Base-by-base conservation (phyloP, 495 filamentous ascomycete genomes). In the Clohesyomyces aquaticus region DNA sequence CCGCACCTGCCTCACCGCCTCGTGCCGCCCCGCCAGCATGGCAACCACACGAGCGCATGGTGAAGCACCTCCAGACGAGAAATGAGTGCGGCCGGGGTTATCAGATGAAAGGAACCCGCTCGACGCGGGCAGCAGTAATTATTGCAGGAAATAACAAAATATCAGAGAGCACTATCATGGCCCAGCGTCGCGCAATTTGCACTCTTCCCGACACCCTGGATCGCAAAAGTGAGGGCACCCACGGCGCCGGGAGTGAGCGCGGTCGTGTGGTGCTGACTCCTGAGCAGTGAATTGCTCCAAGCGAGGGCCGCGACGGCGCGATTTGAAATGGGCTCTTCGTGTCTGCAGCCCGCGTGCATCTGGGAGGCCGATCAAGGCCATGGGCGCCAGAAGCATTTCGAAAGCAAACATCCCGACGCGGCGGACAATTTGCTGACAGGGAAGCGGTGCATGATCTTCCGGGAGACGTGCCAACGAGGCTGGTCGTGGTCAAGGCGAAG, bases 361-460 rank as follows among this genome's bases (percentile, higher is more conserved):
- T 52, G 22, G 23, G 54, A 66, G 41, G 19, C 23, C 21, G 55
- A 43, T 10, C 21, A 48, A 49, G 4, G 42, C 51, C 23, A 25
- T 42, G 26, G 47, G 19, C 11, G n/a, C 19, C 53, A 14, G 9
- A 29, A 58, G 48, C 11, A 23, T 16, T 42, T 46, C 10, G 45
- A 11, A 46, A 48, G 1, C 49, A 60, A 55, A 59, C 55, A 60
- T 47, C 61, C 66, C 55, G 61, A 60, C 54, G 25, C 47, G 52
- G 55, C 66, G 62, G 66, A 35, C 61, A 57, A 52, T 57, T 62
- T 54, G 52, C 22, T 51, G 63, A 38, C 61, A 69, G 55, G 66
- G 61, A 50, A 62, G 22, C 52, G 27, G 48, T 50, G 66, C 66
- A 69, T 69, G 66, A 69, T 69, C 66, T 69, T 54, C 66, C 66